Conservation (phyloP, 2,329 filamentous ascomycete genomes). For the Penicillium expansum region DNA sequence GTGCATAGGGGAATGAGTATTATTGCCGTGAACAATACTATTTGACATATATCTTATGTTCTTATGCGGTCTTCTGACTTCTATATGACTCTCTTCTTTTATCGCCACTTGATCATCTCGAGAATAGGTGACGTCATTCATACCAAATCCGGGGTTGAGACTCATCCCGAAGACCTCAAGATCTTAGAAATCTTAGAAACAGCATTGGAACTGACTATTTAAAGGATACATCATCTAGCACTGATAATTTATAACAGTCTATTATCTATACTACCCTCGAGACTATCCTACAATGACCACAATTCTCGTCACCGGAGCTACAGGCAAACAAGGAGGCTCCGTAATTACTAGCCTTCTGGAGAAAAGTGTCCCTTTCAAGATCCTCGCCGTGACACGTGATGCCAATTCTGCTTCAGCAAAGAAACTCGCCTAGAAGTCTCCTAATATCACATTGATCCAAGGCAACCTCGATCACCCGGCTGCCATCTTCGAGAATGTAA, state of each 20-base stretch:
- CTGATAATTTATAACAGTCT: not conserved
- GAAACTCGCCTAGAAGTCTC: constrained; percentile 37
- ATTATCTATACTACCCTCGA: not conserved
- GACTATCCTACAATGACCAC: constrained; percentile 7
- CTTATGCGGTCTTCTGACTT: too few relatives aligned
- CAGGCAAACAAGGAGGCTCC: constrained; percentile 43
- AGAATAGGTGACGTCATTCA: not conserved
- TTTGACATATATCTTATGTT: not conserved
- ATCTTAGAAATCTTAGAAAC: not conserved
- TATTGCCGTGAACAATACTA: constrained; percentile 14
- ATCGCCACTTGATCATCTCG: too few relatives aligned
- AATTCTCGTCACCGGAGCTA: constrained; percentile 41
- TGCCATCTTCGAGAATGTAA: constrained; percentile 51
- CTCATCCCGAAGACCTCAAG: not conserved
- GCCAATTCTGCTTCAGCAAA: constrained; percentile 49
- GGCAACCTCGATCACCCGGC: constrained; percentile 56
- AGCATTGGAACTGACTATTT: not conserved
- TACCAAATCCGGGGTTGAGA: constrained; percentile 1
- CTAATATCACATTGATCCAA: constrained; percentile 54
- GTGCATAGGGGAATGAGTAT: constrained; percentile 21
- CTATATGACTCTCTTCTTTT: too few relatives aligned
- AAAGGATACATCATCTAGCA: not conserved
- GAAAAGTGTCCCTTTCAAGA: constrained; percentile 40
- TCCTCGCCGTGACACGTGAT: constrained; percentile 62
- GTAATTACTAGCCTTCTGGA: constrained; percentile 34